Evolutionary conservation across 257 asterid genomes (phyloP), one percentile per base, ranked within the genome.

Genomic region (Salvia splendens): DNA sequence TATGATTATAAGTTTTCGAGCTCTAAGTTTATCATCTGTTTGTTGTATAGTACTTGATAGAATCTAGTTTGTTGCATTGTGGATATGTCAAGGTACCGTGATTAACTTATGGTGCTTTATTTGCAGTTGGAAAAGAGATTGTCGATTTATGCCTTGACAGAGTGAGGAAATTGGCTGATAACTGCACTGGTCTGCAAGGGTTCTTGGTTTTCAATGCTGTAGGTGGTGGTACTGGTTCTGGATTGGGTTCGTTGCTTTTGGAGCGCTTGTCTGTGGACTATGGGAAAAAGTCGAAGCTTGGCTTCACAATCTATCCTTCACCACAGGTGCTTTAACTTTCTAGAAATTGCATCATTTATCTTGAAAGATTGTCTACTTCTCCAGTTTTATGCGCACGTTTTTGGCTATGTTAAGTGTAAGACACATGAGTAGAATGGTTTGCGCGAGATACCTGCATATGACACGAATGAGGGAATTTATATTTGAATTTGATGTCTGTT

Each of bases 201-300:
- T 92, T 92, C 72, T 73, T 92, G 85, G 92, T 89, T 17, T 89
- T 91, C 76, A 91, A 75, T 76, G 96, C 95, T 58, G 96, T 88
- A 20, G 97, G 96, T 74, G 97, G 96, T 70, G 95, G 97, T 74
- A 91, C 97, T 68, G 96, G 97, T 68, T 91, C 96, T 50, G 97
- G 96, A 28, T 77, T 88, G 79, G 97, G 97, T 61, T 91, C 97
- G 5, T 80, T 86, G 80, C 83, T 86, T 46, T 79, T 91, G 82
- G 97, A 91, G 74, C 93, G 96, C 51, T 78, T 88, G 75, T 91
- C 97, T 7, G 95, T 91, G 8, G 95, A 91, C 65, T 91, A 88
- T 53, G 97, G 95, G n/a, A 91, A 88, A 58, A 90, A 87, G 77
- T 90, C 97, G 16, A 90, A 90, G 85, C 95, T 90, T 58, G 97